Evolutionary conservation across 345 rosid genomes (phyloP).

Genomic region (Salix viminalis): DNA sequence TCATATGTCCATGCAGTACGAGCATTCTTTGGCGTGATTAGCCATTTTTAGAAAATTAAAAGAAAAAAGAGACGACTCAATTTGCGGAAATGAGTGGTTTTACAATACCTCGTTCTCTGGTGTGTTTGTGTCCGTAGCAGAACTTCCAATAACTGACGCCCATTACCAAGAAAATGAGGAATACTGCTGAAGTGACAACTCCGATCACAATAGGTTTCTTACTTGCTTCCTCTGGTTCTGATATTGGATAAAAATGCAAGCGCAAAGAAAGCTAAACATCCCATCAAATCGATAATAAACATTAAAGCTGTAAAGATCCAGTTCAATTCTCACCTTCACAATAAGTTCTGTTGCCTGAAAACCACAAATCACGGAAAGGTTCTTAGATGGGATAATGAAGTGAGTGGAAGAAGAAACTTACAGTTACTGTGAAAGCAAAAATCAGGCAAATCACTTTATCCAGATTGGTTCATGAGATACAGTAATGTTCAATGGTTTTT

Average conservation of each 20-base stretch:
- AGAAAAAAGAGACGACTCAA: no score
- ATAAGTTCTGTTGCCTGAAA: neutral
- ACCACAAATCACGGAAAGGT: no score
- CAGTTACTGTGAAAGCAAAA: no score
- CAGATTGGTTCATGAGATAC: no score
- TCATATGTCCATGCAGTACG: no score
- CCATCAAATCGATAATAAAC: neutral
- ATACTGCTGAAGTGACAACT: conserved; percentile 2
- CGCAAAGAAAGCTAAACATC: neutral
- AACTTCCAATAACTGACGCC: conserved; percentile 20
- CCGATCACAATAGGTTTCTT: conserved; percentile 8
- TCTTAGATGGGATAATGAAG: no score
- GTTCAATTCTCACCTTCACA: neutral
- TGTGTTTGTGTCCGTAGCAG: conserved; percentile 1
- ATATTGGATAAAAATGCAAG: neutral
- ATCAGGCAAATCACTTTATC: no score
- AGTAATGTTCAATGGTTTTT: no score
- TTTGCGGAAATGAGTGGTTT: neutral
- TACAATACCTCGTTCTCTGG: conserved; percentile 9
- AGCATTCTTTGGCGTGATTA: neutral
- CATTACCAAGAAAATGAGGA: neutral
- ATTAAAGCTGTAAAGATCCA: neutral
- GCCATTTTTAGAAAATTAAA: neutral
- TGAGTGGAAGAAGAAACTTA: no score
- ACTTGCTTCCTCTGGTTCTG: neutral